Percentiles rank a stretch among this genome's conserved stretches.
Evolutionary conservation across 2,329 filamentous ascomycete genomes (phyloP).

Genomic region (Cladosporium oxysporum): DNA sequence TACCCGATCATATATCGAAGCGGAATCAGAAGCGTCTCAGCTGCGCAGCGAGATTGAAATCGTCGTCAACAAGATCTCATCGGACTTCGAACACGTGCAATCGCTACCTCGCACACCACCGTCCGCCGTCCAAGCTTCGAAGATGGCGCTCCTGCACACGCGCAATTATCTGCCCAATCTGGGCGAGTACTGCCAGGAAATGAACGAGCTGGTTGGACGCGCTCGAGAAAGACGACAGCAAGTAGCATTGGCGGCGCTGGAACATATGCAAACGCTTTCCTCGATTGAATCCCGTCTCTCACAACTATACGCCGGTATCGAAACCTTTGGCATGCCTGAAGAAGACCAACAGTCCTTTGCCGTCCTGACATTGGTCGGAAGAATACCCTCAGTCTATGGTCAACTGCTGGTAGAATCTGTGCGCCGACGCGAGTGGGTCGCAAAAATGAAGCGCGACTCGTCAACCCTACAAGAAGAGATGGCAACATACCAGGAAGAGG

Average conservation of each 20-base stretch:
- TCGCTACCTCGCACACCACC: slow-evolving; percentile 68
- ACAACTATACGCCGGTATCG: slow-evolving; percentile 71
- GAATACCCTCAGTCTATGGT: slow-evolving; percentile 86
- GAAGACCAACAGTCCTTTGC: slow-evolving; percentile 81
- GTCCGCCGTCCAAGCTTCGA: slow-evolving; percentile 61
- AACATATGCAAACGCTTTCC: slow-evolving; percentile 80
- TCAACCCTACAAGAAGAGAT: slow-evolving; percentile 89
- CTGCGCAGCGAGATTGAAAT: slow-evolving; percentile 83
- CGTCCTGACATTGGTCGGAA: slow-evolving; percentile 74
- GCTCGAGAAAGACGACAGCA: slow-evolving; percentile 65
- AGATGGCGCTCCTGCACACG: slow-evolving; percentile 65
- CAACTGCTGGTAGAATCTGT: slow-evolving; percentile 85
- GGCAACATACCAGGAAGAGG: slow-evolving; percentile 88
- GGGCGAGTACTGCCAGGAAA: slow-evolving; percentile 57
- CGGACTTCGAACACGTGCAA: slow-evolving; percentile 78
- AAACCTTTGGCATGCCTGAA: slow-evolving; percentile 68
- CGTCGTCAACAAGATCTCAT: slow-evolving; percentile 80
- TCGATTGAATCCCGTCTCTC: slow-evolving; percentile 75
- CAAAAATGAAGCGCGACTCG: slow-evolving; percentile 86
- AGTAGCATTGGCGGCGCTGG: slow-evolving; percentile 65
- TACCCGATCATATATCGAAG: slow-evolving; percentile 25
- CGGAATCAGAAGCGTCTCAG: slow-evolving; percentile 60
- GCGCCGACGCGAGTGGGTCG: slow-evolving; percentile 83
- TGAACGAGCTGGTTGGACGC: slow-evolving; percentile 55
- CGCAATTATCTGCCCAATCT: slow-evolving; percentile 64